Base-by-base conservation (phyloP, 345 rosid species). In the Xanthoceras sorbifolium region DNA sequence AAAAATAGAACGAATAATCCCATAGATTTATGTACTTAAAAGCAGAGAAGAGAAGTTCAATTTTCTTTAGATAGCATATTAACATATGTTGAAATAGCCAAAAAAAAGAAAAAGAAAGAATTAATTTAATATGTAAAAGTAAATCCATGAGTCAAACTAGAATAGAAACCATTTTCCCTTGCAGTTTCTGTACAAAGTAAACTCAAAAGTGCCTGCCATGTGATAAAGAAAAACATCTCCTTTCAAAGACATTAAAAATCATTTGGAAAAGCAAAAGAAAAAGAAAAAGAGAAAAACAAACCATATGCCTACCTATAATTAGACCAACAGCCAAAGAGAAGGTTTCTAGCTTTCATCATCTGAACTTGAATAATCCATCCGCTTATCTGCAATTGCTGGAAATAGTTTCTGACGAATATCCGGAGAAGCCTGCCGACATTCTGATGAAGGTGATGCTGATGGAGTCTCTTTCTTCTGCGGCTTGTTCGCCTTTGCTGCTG, bases 301-400 rank as follows among this genome's bases (percentile, higher is more conserved):
- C 18, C 12, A 44, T 64, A 69, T 11, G 67, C 71, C 67, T 69
- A 69, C 81, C 75, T 63, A n/a, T n/a, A 40, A 63, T 48, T 55
- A 55, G 46, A 69, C 46, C 62, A 60, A 64, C 50, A 76, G 46
- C 80, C 76, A 81, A 42, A 84, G 69, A 23, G 80, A 80, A 66
- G 72, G 52, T 67, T 20, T 20, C 67, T 73, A 73, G 54, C 76
- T 84, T 3, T 88, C 94, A 11, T 85, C 88, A 69, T 90, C 94
- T 64, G 97, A 90, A 83, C 91, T 86, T 22, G 92, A 89, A 80
- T 77, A 75, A 23, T 88, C 83, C 26, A 67, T 38, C 70, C 85
- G 87, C 74, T 86, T 88, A 72, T 85, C 93, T 55, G 75, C 77
- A 66, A 92, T 90, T 10, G 90, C 93, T 64, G 97, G 97, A 78